Percentiles rank a stretch among this genome's conserved stretches.
phyloP scores from a whole-genome alignment of 305 asterid species.

The Fraxinus sp. region DNA sequence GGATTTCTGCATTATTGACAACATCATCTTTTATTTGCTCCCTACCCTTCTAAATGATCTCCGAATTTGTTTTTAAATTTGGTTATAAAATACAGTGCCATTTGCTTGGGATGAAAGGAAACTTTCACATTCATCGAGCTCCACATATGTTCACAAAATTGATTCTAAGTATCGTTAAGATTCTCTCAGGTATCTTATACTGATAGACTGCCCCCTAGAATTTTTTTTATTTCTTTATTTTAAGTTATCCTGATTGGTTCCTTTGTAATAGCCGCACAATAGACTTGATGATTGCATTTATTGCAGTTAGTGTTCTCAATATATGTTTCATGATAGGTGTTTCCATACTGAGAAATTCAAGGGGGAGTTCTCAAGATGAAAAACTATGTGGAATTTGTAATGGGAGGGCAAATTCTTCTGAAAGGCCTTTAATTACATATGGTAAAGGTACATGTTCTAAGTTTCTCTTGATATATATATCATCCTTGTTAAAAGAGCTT shows the following conservation, averaged over 20 bases:
- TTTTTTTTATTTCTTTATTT: neutral
- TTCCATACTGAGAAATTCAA: constrained; percentile 39
- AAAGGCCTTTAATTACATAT: constrained; percentile 18
- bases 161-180: constrained; percentile 68
- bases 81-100: constrained; percentile 61
- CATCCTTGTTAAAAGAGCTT: neutral
- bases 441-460: constrained; percentile 24
- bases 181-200: constrained; percentile 69
- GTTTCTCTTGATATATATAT: neutral
- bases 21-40: constrained; percentile 4
- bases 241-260: neutral
- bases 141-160: constrained; percentile 76
- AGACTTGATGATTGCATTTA: constrained; percentile 1
- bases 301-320: constrained; percentile 15
- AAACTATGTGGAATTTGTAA: constrained; percentile 32
- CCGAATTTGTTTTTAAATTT: constrained; percentile 13
- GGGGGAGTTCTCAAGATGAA: constrained; percentile 31
- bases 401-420: constrained; percentile 28
- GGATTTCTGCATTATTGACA: constrained; percentile 6
- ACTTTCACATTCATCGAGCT: constrained; percentile 54
- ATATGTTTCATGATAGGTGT: constrained; percentile 40
- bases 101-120: constrained; percentile 84
- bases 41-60: neutral
- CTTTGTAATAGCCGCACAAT: neutral
- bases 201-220: neutral